Conservation (phyloP, 2,329 filamentous ascomycete genomes). For the Fusarium heterosporum region DNA sequence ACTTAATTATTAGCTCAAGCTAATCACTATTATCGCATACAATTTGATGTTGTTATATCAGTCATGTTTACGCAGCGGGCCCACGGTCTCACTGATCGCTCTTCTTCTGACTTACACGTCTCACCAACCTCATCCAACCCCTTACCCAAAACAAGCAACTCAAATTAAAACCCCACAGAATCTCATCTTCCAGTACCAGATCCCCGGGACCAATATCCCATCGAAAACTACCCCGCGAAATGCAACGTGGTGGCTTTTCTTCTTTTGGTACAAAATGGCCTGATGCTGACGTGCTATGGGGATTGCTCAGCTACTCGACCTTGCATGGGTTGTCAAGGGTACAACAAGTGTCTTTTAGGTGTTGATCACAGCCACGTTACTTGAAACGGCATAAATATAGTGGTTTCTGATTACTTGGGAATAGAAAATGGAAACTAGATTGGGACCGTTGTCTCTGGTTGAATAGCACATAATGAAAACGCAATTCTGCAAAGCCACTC, state of each 20-base stretch:
- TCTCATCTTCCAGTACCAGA: constrained; percentile 9
- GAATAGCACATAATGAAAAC: not conserved
- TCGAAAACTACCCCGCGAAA: constrained; percentile 45
- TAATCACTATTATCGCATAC: not conserved
- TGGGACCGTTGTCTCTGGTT: too few relatives aligned
- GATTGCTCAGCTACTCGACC: constrained; percentile 2
- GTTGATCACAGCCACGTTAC: not conserved
- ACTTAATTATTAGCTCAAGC: not conserved
- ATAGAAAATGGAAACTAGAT: not conserved
- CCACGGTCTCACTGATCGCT: not conserved
- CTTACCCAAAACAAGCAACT: not conserved
- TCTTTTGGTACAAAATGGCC: constrained; percentile 40
- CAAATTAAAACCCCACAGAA: constrained; percentile 18
- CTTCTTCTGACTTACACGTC: not conserved
- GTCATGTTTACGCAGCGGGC: not conserved
- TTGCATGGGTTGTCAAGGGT: constrained; percentile 23
- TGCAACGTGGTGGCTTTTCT: constrained; percentile 39
- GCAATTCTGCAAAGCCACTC: not conserved
- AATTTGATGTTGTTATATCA: not conserved
- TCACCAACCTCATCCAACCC: not conserved
- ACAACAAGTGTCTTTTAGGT: not conserved
- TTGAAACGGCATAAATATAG: not conserved
- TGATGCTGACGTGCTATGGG: constrained; percentile 40
- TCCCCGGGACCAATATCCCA: constrained; percentile 6
- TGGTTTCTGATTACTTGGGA: not conserved